phyloP scores from a whole-genome alignment of 163 green algal species.

The Chlorella variabilis region DNA sequence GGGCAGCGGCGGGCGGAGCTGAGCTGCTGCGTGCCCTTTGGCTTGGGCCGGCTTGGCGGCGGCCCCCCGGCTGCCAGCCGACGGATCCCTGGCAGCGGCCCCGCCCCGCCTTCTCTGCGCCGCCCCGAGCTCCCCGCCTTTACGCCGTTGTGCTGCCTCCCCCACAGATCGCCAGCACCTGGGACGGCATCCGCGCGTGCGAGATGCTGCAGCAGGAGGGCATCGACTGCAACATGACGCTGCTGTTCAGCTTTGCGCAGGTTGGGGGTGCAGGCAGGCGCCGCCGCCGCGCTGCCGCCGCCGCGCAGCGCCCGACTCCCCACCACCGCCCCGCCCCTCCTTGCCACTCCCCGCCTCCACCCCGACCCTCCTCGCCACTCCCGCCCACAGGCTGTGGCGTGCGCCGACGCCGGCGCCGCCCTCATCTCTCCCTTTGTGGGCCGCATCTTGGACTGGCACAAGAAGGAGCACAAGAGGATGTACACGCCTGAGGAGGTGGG shows the following conservation, averaged over 20 bases:
- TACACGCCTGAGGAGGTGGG: slow-evolving; percentile 70
- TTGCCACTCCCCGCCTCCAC: no score
- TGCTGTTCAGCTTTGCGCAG: slow-evolving; percentile 92
- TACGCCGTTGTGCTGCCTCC: no score
- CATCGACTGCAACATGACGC: slow-evolving; percentile 93
- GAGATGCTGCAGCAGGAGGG: slow-evolving; percentile 83
- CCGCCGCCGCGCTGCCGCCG: no score
- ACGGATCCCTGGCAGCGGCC: no score
- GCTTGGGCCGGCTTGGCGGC: no score
- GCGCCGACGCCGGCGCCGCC: slow-evolving; percentile 81
- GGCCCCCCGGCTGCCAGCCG: no score
- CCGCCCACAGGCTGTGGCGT: slow-evolving; percentile 77
- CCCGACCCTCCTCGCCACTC: not conserved
- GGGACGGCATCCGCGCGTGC: slow-evolving; percentile 89
- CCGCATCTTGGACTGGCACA: slow-evolving; percentile 93
- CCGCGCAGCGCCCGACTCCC: not conserved
- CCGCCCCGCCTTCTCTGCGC: no score
- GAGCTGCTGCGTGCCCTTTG: no score
- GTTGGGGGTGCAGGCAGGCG: slow-evolving; percentile 34
- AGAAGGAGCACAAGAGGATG: slow-evolving; percentile 74
- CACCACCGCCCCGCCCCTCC: not conserved
- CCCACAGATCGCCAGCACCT: slow-evolving; percentile 77
- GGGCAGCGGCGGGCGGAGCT: no score
- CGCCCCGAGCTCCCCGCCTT: no score
- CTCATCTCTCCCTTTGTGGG: slow-evolving; percentile 94